Evolutionary conservation across 1,284 basidiomycete genomes (phyloP).

Genomic region (Anthracocystis panici-leucophaei): DNA sequence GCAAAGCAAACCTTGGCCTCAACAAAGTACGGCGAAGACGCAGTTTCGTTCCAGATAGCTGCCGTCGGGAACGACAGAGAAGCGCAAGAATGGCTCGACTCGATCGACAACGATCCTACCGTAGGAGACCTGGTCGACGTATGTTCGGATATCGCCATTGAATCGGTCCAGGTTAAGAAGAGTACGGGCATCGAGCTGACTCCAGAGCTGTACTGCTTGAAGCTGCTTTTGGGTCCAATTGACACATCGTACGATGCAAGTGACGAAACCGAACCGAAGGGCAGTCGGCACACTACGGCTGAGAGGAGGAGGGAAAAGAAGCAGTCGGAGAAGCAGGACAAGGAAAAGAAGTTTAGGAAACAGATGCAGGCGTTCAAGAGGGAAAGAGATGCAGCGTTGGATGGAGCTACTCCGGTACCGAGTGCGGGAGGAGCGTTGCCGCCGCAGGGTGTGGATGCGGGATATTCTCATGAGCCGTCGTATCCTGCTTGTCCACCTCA

Average conservation of each 20-base stretch:
- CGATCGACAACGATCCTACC: conserved; percentile 55
- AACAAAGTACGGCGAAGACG: conserved; percentile 55
- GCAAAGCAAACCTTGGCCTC: conserved; percentile 40
- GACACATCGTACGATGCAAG: conserved; percentile 57
- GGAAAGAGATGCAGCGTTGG: conserved; percentile 27
- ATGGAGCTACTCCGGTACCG: conserved; percentile 22
- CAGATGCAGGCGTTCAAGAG: conserved; percentile 27
- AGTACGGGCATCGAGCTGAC: conserved; percentile 57
- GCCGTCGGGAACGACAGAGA: conserved; percentile 61
- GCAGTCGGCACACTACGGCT: conserved; percentile 9
- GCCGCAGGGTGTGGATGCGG: conserved; percentile 17
- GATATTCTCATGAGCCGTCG: conserved; percentile 35
- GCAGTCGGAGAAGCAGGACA: conserved; percentile 20
- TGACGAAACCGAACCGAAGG: conserved; percentile 41
- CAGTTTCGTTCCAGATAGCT: conserved; percentile 56
- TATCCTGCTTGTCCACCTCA: conserved; percentile 24
- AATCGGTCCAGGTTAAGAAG: conserved; percentile 49
- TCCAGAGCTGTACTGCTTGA: conserved; percentile 57
- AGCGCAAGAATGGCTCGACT: conserved; percentile 63
- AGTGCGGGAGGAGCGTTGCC: conserved; percentile 45
- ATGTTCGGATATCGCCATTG: conserved; percentile 54
- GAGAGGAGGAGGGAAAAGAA: conserved; percentile 34
- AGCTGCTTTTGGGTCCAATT: conserved; percentile 59
- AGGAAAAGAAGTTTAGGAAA: conserved; percentile 21
- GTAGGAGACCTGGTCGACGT: conserved; percentile 63